These are phyloP conservation scores for Eucalyptus tenuipes DNA, from an alignment of 345 rosid species.

Conservation along the genomic window DNA sequence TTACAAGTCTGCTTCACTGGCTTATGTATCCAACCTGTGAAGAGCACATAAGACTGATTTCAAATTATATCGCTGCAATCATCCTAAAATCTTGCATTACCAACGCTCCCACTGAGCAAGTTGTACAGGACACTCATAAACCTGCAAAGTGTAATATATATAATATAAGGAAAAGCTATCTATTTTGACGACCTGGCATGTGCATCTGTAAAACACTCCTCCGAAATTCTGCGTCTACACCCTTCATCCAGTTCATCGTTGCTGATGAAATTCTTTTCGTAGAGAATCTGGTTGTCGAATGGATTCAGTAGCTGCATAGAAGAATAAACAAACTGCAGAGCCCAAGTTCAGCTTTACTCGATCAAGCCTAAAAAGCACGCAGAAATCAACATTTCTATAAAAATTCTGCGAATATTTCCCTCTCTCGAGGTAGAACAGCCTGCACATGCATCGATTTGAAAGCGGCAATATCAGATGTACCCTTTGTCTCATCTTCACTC, in stretches of 20 bases:
- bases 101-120: conserved; percentile 75
- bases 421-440: conserved; percentile 11
- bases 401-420: conserved; percentile 38
- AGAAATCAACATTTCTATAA: conserved; percentile 83
- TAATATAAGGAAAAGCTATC: not conserved
- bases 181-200: conserved; percentile 35
- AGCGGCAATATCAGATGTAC: conserved; percentile 35
- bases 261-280: conserved; percentile 73
- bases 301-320: not conserved
- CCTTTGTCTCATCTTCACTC: too few relatives aligned
- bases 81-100: conserved; percentile 85
- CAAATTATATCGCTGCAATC: conserved; percentile 91
- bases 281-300: too few relatives aligned
- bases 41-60: conserved; percentile 74
- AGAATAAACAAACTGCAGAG: not conserved
- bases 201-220: conserved; percentile 41
- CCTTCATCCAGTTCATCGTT: conserved; percentile 33
- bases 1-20: conserved; percentile 49
- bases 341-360: conserved; percentile 30
- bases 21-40: conserved; percentile 66
- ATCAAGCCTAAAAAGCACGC: conserved; percentile 77
- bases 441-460: conserved; percentile 52
- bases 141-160: conserved; percentile 16
- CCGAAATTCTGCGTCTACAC: conserved; percentile 34
- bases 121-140: conserved; percentile 62